Evolutionary conservation across 2,329 filamentous ascomycete genomes (phyloP).

Genomic region (Endoconidiophora laricicola): DNA sequence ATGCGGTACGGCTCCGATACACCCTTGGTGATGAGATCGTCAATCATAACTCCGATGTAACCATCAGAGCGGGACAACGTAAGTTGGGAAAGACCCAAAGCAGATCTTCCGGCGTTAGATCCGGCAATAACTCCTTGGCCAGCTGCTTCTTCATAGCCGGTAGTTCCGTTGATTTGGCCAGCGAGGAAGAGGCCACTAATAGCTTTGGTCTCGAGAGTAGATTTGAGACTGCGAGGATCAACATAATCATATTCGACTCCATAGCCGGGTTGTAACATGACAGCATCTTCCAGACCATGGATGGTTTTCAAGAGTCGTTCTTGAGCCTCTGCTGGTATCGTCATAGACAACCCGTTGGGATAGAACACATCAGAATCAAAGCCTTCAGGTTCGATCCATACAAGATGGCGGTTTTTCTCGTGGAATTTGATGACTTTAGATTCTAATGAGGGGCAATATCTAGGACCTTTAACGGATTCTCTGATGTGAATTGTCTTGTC

Average conservation of each 20-base stretch:
- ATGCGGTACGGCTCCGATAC: constrained; percentile 95
- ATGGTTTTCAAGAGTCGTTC: constrained; percentile 73
- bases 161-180: constrained; percentile 96
- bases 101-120: constrained; percentile 78
- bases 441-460: constrained; percentile 91
- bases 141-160: constrained; percentile 92
- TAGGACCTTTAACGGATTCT: constrained; percentile 81
- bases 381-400: constrained; percentile 95
- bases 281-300: constrained; percentile 70
- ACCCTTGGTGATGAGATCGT: constrained; percentile 91
- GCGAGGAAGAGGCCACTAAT: constrained; percentile 81
- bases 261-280: constrained; percentile 88
- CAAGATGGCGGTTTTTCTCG: constrained; percentile 65
- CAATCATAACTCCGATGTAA: constrained; percentile 97
- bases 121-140: constrained; percentile 86
- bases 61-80: constrained; percentile 67
- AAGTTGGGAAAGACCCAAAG: constrained; percentile 47
- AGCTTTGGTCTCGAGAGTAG: constrained; percentile 86
- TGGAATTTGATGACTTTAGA: constrained; percentile 83
- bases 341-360: constrained; percentile 95
- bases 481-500: constrained; percentile 93
- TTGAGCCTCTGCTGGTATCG: constrained; percentile 76
- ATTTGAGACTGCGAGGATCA: constrained; percentile 71
- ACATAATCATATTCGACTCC: constrained; percentile 98
- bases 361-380: constrained; percentile 83